A percentile compares a stretch with the other conserved stretches of the same genome.
Conservation (phyloP, 805 yeast genomes). For the Cyberlindnera meyerae region DNA sequence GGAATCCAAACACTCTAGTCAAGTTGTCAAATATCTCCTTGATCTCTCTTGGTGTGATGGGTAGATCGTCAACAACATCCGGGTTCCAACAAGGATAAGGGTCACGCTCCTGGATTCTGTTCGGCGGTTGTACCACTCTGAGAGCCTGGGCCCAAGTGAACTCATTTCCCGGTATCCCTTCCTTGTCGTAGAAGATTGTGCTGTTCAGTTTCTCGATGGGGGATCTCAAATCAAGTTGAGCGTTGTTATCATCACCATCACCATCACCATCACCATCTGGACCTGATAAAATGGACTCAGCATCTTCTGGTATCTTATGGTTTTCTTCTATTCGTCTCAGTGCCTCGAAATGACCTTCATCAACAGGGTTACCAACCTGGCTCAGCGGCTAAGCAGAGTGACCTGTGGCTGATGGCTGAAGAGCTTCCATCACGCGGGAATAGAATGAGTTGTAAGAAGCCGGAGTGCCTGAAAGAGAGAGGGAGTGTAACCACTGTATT, state of each 20-base stretch:
- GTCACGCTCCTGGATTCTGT: background rate
- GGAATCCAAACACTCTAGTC: slow-evolving; percentile 75
- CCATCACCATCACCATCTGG: too few relatives aligned
- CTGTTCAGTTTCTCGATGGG: slow-evolving; percentile 2
- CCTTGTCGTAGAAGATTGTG: slow-evolving; percentile 1
- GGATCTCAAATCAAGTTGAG: too few relatives aligned
- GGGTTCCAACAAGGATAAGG: slow-evolving; percentile 1
- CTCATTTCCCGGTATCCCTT: slow-evolving; percentile 2
- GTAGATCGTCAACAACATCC: background rate
- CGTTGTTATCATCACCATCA: too few relatives aligned
- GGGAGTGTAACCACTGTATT: too few relatives aligned
- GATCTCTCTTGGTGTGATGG: slow-evolving; percentile 46
- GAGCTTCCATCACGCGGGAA: too few relatives aligned
- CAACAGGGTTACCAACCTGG: background rate
- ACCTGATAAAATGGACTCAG: too few relatives aligned
- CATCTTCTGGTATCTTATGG: too few relatives aligned
- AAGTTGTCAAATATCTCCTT: slow-evolving; percentile 53
- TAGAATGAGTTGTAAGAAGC: too few relatives aligned
- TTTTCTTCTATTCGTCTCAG: too few relatives aligned
- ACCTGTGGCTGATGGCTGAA: too few relatives aligned
- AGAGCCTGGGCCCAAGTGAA: slow-evolving; percentile 3
- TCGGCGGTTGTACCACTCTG: background rate
- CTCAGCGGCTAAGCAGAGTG: too few relatives aligned
- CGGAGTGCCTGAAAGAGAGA: too few relatives aligned
- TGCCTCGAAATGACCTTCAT: background rate